phyloP scores from a whole-genome alignment of 1,284 basidiomycete genomes.

The Ceratobasidium papillatum region DNA sequence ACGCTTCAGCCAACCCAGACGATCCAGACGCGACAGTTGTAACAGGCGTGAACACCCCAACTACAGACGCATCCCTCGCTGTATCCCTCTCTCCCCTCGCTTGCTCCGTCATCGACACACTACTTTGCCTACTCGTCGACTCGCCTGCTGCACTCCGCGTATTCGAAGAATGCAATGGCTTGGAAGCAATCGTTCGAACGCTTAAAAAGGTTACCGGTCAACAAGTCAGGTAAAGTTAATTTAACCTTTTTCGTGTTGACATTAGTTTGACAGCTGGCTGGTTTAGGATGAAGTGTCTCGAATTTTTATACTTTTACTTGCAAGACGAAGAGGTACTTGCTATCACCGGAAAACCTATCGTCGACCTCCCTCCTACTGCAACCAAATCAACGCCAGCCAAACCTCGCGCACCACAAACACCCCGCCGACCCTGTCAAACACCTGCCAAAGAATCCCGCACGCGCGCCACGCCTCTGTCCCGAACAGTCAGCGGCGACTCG shows the following conservation, averaged over 20 bases:
- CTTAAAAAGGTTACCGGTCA: constrained; percentile 83
- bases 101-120: constrained; percentile 77
- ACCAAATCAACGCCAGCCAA: constrained; percentile 42
- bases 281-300: constrained; percentile 88
- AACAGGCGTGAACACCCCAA: constrained; percentile 50
- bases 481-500: constrained; percentile 32
- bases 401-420: constrained; percentile 41
- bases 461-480: constrained; percentile 3
- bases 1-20: constrained; percentile 34
- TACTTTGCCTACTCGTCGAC: constrained; percentile 86
- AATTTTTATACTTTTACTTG: constrained; percentile 92
- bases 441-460: constrained; percentile 24
- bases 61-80: constrained; percentile 41
- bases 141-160: constrained; percentile 72
- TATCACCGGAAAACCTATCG: constrained; percentile 42
- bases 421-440: constrained; percentile 41
- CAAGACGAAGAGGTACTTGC: constrained; percentile 69
- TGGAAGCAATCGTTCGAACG: constrained; percentile 81
- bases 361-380: constrained; percentile 42
- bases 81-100: constrained; percentile 52
- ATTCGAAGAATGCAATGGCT: constrained; percentile 79
- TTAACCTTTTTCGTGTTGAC: not conserved
- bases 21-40: constrained; percentile 49
- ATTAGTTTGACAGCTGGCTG: not conserved
- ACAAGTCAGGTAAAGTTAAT: constrained; percentile 74